Base-by-base conservation (phyloP, 179 eudicot genomes). In the Silene noctiflora region DNA sequence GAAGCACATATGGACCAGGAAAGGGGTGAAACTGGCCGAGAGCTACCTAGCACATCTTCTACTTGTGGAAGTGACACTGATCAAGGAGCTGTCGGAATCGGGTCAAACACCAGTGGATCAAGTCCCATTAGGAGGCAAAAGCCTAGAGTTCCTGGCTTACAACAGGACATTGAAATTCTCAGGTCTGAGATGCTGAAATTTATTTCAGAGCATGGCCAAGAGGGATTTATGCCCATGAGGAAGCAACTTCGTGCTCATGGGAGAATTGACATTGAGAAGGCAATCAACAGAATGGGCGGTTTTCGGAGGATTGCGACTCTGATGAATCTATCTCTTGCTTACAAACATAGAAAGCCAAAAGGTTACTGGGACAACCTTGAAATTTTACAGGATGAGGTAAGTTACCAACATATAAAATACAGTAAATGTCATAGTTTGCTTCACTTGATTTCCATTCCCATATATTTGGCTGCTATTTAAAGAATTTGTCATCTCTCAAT, bases 151-250 rank as follows among this genome's bases (percentile, higher is more conserved):
- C 93, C 92, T 39, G 99, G 97, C 67, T 89, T 95, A 86, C 99
- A 87, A 78, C 90, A 85, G 73, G 93, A 92, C 71, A 79, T 91
- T 74, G 99, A 91, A 82, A 88, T 95, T 76, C 96, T 95, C 25
- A 93, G 91, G 84, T 73, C 89, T 51, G 99, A 95, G 84, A 84
- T 95, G 62, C 77, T 87, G 76, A 77, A 69, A 42, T 95, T 91
- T 78, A 91, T 95, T 74, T 79, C 90, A 42, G 91, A 88, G 74
- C 84, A 89, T 65, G 99, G 99, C 59, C 97, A 91, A 77, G 96
- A 95, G 78, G 99, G 97, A 29, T 95, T 95, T 83, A 95, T 95
- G 99, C 99, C 99, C 71, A 93, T 95, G 99, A 88, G 99, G 83
- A 95, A 93, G 81, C 99, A 93, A 75, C 91, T 95, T 29, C 84